Evolutionary conservation across 176 grass and related monocot species (phyloP), one percentile per base, ranked within the genome.

Genomic region (Coix lacrymajobi): DNA sequence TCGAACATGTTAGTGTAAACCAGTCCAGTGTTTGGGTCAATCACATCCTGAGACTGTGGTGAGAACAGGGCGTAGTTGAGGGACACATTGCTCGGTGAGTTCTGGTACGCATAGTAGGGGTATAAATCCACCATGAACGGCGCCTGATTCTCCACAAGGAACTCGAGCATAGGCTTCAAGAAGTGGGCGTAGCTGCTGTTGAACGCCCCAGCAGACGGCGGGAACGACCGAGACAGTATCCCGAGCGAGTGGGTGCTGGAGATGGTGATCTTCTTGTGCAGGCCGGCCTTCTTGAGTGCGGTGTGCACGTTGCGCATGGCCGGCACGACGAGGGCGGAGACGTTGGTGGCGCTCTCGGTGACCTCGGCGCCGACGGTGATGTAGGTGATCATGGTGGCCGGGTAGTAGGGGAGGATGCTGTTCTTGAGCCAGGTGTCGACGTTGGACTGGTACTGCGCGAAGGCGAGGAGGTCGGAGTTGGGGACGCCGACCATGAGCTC

Each of bases 91-190:
- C 84, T 93, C 0, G 87, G 87, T 2, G 96, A 96, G 80, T 92
- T 94, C 85, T 90, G 86, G 87, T 96, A 96, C 0, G 96, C 96
- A 77, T 96, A 99, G 19, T 99, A 99, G 3, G 96, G 96, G 29
- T 99, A 99, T 41, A 99, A 20, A 87, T 99, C 93, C 62, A 99
- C 93, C 96, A 99, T 99, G 87, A 99, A 96, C 2, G 96, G 96
- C 11, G 93, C 94, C 67, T 99, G 71, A 77, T 93, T 90, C 81
- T 99, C 96, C 43, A 93, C 89, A 9, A 99, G 90, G 73, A 99
- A 96, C 84, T 99, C 93, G 77, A 99, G 85, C 96, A 99, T 87
- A 0, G 96, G 93, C 86, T 93, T 99, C 25, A 99, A 58, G 85
- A 99, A 96, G 86, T 82, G 88, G 4, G 93, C 96, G 34, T 96